Evolutionary conservation across 768 basidiomycete genomes (phyloP).

Genomic region (Kockovaella imperatae): DNA sequence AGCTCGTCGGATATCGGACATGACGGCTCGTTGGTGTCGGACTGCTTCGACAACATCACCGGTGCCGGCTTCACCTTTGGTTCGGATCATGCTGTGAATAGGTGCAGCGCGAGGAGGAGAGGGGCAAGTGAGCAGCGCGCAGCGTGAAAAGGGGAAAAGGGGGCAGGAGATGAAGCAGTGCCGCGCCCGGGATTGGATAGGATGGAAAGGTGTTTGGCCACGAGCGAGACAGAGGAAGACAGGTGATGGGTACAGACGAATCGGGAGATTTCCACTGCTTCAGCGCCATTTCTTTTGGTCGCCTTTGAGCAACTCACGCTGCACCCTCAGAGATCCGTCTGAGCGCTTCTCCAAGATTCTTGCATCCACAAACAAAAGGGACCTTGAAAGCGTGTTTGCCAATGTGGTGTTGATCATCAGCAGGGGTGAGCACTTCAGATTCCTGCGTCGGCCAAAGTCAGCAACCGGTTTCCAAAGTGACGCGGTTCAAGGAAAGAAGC

Average conservation of each 20-base stretch:
- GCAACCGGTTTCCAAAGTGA: background rate
- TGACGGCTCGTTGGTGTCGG: conserved; percentile 76
- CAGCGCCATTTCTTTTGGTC: background rate
- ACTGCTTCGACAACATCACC: conserved; percentile 61
- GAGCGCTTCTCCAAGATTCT: conserved; percentile 90
- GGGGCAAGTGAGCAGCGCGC: background rate
- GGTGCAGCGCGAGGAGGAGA: too few species aligned
- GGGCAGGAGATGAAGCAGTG: background rate
- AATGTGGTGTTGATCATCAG: conserved; percentile 92
- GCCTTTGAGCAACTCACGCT: too few species aligned
- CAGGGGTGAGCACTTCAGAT: conserved; percentile 74
- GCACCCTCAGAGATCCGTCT: conserved; percentile 95
- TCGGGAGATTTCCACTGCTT: background rate
- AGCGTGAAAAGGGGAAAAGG: background rate
- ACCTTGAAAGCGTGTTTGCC: conserved; percentile 89
- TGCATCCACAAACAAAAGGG: conserved; percentile 92
- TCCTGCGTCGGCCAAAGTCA: conserved; percentile 18
- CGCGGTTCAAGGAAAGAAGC: background rate
- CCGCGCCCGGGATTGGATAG: background rate
- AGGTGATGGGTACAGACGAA: background rate
- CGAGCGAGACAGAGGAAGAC: background rate
- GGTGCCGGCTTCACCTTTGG: conserved; percentile 61
- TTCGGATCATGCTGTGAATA: conserved; percentile 81
- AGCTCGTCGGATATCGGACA: conserved; percentile 73
- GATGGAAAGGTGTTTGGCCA: background rate